A percentile compares a stretch with the other conserved stretches of the same genome.
phyloP scores from a whole-genome alignment of 176 grass and related monocot species.

The Puccinellia tenuiflora region DNA sequence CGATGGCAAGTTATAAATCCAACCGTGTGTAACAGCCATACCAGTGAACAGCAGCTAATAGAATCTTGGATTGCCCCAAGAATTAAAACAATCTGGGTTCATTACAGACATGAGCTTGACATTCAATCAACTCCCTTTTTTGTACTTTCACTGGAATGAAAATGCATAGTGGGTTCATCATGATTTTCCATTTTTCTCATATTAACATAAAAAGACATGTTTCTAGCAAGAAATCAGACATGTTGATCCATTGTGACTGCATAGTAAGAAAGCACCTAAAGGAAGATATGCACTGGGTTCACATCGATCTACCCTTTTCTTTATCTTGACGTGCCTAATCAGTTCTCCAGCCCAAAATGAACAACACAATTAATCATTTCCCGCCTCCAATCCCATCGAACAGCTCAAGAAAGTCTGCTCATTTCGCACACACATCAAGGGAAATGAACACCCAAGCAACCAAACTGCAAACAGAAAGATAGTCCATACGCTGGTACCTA shows the following conservation, averaged over 20 bases:
- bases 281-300: background rate
- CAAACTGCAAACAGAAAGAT: background rate
- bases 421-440: background rate
- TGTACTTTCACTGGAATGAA: background rate
- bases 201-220: background rate
- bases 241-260: background rate
- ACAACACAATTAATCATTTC: background rate
- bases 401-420: background rate
- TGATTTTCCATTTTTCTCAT: background rate
- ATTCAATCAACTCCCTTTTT: background rate
- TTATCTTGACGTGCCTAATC: background rate
- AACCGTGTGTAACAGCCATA: background rate
- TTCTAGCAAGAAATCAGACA: background rate
- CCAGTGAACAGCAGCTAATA: background rate
- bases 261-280: background rate
- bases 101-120: background rate
- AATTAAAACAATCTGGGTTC: background rate
- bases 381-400: background rate
- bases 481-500: background rate
- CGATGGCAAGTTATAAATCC: background rate
- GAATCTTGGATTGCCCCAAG: background rate
- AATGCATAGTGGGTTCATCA: background rate
- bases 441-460: background rate
- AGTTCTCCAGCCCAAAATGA: background rate
- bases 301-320: background rate